phyloP scores from a whole-genome alignment of 805 yeast species.

The Starmera amethionina region DNA sequence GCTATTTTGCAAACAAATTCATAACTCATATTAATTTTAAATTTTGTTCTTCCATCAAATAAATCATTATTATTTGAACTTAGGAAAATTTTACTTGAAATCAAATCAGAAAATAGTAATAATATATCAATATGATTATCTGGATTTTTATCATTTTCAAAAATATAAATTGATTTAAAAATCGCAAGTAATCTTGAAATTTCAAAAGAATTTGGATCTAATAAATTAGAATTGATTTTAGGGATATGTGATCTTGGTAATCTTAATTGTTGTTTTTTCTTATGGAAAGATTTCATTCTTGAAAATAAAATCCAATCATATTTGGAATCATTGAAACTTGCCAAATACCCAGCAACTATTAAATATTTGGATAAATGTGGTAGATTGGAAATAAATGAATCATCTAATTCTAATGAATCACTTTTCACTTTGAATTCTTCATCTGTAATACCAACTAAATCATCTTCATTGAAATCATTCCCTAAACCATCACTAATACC shows the following conservation, averaged over 20 bases:
- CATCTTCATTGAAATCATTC: slow-evolving; percentile 4
- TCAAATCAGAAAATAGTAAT: slow-evolving; percentile 23
- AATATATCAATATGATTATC: slow-evolving; percentile 24
- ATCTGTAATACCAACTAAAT: slow-evolving; percentile 2
- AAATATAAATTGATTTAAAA: slow-evolving; percentile 55
- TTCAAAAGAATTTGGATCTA: slow-evolving; percentile 67
- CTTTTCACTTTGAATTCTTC: slow-evolving; percentile 1
- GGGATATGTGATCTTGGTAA: slow-evolving; percentile 30
- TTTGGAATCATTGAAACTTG: slow-evolving; percentile 65
- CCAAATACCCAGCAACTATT: slow-evolving; percentile 74
- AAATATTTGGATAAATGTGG: slow-evolving; percentile 58
- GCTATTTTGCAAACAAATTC: slow-evolving; percentile 51
- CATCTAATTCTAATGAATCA: background rate
- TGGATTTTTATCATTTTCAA: slow-evolving; percentile 23
- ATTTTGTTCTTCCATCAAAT: slow-evolving; percentile 57
- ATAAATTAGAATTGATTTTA: slow-evolving; percentile 44
- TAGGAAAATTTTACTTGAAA: slow-evolving; percentile 22
- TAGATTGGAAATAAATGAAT: slow-evolving; percentile 30
- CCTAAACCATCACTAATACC: slow-evolving; percentile 14
- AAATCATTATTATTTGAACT: slow-evolving; percentile 36
- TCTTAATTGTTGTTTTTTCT: slow-evolving; percentile 26
- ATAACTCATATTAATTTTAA: slow-evolving; percentile 76
- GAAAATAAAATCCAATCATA: slow-evolving; percentile 67
- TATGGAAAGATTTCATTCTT: slow-evolving; percentile 38
- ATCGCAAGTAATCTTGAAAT: slow-evolving; percentile 77